Evolutionary conservation across 148 eudicot genomes (phyloP), one percentile per base, ranked within the genome.

Genomic region (Limonium bicolor): DNA sequence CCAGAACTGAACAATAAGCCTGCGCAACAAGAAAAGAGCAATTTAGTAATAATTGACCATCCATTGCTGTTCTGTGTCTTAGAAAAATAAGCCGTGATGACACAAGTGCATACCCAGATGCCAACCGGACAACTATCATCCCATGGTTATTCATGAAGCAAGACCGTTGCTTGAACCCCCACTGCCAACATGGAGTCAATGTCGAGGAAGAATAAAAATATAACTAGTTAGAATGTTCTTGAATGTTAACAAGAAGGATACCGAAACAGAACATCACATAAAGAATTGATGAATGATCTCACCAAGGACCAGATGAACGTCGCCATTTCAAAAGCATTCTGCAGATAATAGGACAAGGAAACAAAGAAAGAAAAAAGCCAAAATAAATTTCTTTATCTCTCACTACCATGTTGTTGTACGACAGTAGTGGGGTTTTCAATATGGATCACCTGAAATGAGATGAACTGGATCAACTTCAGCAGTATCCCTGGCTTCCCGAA

Each of bases 321-420:
- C 41, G 99, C 99, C 99, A 90, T 67, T 62, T 90, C 99, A 47
- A 85, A 90, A 55, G 94, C 82, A 63, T 85, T 90, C 99, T 90
- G 95, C 74, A 68, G 25, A 48, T 31, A 17, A 32, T n/a, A n/a
- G n/a, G n/a, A n/a, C n/a, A 32, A n/a, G 33, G 62, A 9, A 64
- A 49, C 39, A 10, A 23, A 25, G 39, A 32, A 42, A 14, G 28
- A 34, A 22, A 41, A 15, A 16, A 64, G 41, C 44, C 6, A n/a
- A n/a, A n/a, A n/a, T n/a, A n/a, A n/a, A n/a, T n/a, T n/a, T n/a
- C n/a, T n/a, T n/a, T n/a, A n/a, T n/a, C n/a, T n/a, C n/a, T n/a
- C 0, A 18, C 62, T 30, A n/a, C n/a, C n/a, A n/a, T n/a, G n/a
- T n/a, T n/a, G n/a, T n/a, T n/a, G n/a, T n/a, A n/a, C n/a, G n/a